Percentiles rank a stretch among this genome's conserved stretches.
These are phyloP conservation scores for Orobanche coerulescens DNA, from an alignment of 257 asterid species.

Conservation along the genomic window DNA sequence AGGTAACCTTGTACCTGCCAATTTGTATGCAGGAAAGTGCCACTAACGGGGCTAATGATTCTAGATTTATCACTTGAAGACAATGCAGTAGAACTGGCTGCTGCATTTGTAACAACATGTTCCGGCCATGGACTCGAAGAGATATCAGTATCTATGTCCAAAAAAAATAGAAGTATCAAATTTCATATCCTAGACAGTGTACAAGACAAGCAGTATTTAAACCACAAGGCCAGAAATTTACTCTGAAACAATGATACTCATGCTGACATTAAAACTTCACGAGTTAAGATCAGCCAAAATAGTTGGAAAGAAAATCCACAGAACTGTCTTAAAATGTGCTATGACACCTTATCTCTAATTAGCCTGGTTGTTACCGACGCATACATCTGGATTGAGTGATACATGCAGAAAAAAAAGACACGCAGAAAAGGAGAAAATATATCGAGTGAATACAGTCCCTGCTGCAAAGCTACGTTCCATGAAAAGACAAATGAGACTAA, in stretches of 20 bases:
- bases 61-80: slow-evolving; percentile 31
- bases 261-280: background rate
- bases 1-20: slow-evolving; percentile 96
- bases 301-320: background rate
- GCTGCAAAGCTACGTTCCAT: background rate
- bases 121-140: slow-evolving; percentile 34
- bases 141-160: slow-evolving; percentile 36
- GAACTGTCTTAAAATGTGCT: background rate
- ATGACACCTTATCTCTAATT: background rate
- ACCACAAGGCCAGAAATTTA: slow-evolving; percentile 16
- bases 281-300: background rate
- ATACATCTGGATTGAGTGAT: background rate
- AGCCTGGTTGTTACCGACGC: background rate
- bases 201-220: slow-evolving; percentile 10
- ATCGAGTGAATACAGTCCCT: background rate
- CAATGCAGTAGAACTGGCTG: slow-evolving; percentile 27
- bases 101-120: slow-evolving; percentile 31
- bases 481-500: background rate
- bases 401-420: background rate
- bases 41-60: slow-evolving; percentile 34
- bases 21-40: slow-evolving; percentile 69
- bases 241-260: slow-evolving; percentile 5
- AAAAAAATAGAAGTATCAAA: slow-evolving; percentile 21
- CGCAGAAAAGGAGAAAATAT: background rate
- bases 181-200: slow-evolving; percentile 7